A percentile compares a stretch with the other conserved stretches of the same genome.
phyloP scores from a whole-genome alignment of 352 stramenopile species.

The Halophytophthora batemanensis region DNA sequence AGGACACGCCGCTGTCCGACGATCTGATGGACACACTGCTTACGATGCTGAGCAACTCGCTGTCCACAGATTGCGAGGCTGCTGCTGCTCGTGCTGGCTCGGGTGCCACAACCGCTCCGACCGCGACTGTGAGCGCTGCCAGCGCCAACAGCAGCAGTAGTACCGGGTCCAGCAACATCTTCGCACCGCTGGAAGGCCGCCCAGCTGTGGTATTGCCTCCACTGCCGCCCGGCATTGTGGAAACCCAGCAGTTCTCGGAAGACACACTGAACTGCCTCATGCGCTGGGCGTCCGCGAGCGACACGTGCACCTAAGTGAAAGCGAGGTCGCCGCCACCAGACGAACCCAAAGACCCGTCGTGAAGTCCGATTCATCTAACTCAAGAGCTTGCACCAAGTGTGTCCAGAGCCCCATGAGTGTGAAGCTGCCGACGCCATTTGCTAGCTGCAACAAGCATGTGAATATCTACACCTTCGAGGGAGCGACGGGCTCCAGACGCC shows the following conservation, averaged over 20 bases:
- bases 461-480: neutral
- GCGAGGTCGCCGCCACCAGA: neutral
- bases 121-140: neutral
- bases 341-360: neutral
- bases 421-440: too few relatives aligned
- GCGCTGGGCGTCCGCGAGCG: constrained; percentile 23
- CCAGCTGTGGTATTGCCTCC: constrained; percentile 15
- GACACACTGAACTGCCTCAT: constrained; percentile 45
- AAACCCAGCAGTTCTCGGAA: constrained; percentile 50
- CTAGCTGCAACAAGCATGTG: too few relatives aligned
- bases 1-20: constrained; percentile 19
- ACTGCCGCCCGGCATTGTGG: constrained; percentile 25
- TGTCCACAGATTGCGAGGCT: constrained; percentile 18
- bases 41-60: constrained; percentile 29
- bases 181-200: constrained; percentile 19
- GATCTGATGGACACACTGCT: constrained; percentile 35
- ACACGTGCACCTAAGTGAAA: constrained; percentile 5
- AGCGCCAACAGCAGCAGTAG: constrained; percentile 15
- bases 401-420: too few relatives aligned
- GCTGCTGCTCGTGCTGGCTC: neutral
- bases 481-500: neutral
- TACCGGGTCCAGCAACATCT: constrained; percentile 21
- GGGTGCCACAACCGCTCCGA: neutral
- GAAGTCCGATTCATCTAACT: neutral
- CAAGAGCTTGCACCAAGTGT: too few relatives aligned